Base-by-base conservation (phyloP, 108 stramenopile genomes). In the Conticribra weissflogii region DNA sequence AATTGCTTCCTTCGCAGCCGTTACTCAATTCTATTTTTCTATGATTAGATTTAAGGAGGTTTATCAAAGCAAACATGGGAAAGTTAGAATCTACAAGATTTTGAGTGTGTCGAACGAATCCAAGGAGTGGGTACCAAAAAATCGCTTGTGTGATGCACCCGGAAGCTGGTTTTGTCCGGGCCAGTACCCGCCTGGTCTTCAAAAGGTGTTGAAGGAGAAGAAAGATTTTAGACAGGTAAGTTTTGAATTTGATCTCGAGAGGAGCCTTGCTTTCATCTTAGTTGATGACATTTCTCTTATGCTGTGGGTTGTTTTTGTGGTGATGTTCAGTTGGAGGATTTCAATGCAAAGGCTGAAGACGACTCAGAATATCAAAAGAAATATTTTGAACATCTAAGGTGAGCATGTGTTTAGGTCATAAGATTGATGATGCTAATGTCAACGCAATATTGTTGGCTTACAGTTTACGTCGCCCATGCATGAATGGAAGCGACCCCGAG, bases 81-180 rank as follows among this genome's bases (percentile, higher is more conserved):
- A 96, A 70, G 97, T 97, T 28, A 92, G 99, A 54, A 98, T 98
- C 79, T 99, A 83, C 90, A 91, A 92, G 83, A 83, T 98, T 16
- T 44, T 89, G 79, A 89, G 83, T 49, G 95, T 97, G 25, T 91
- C 88, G 7, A 66, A 90, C 68, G 93, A 95, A 70, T 87, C 85
- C 58, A 96, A 96, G 78, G 83, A 86, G 52, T 96, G 95, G 94
- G 88, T 92, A 4, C 74, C 76, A 12, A 71, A 95, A n/a, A 96
- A 96, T 81, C 72, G 88, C 2, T 50, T 66, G 7, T 97, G 97
- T 74, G 95, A 97, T 74, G 91, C 85, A 8, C 86, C 88, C 14
- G 93, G 91, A 19, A 82, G 85, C 44, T 97, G 95, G 95, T 94
- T 76, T 73, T 96, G 97, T 72, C 91, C 73, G 17, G 97, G 95